Evolutionary conservation across 2,329 filamentous ascomycete genomes (phyloP), one percentile per base, ranked within the genome.

Genomic region (Fusarium tupiense): DNA sequence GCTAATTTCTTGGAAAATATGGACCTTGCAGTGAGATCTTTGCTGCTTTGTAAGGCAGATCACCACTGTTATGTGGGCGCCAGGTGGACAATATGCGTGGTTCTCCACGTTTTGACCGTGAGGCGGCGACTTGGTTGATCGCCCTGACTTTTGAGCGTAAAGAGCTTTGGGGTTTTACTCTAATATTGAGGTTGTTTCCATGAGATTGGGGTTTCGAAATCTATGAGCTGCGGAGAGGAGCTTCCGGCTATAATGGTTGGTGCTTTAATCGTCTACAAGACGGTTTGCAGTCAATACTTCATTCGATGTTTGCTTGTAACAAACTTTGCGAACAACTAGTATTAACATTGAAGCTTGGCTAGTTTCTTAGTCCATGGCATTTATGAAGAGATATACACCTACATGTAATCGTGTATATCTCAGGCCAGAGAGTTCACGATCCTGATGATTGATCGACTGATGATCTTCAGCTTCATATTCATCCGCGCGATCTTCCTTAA

Each of bases 131-230:
- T 26, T 60, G 29, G 29, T 56, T 26, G 66, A 73, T 74, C 67
- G 59, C 54, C 62, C 67, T 74, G 49, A 61, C 44, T 53, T 37
- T 50, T 65, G 38, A 74, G 67, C 11, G 46, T 37, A 40, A 54
- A 33, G 10, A 33, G 40, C 13, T 19, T 37, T 67, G 12, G 17
- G 17, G 0, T 50, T 24, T 44, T 24, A 37, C n/a, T 64, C 14
- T 58, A 17, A n/a, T 70, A 33, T 46, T 46, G 40, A 52, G 31
- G 13, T 65, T 53, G 41, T 40, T 69, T 70, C 46, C 17, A 43
- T 22, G 13, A 70, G 31, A 41, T 43, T 64, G 50, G 16, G 19
- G 26, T 19, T 37, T 43, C n/a, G 19, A 47, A 22, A 57, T 37
- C 3, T 14, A 8, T 29, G 24, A 22, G 31, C 17, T 43, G 60